Conservation (phyloP, 2,329 filamentous ascomycete species). For the Colletotrichum sublineola region DNA sequence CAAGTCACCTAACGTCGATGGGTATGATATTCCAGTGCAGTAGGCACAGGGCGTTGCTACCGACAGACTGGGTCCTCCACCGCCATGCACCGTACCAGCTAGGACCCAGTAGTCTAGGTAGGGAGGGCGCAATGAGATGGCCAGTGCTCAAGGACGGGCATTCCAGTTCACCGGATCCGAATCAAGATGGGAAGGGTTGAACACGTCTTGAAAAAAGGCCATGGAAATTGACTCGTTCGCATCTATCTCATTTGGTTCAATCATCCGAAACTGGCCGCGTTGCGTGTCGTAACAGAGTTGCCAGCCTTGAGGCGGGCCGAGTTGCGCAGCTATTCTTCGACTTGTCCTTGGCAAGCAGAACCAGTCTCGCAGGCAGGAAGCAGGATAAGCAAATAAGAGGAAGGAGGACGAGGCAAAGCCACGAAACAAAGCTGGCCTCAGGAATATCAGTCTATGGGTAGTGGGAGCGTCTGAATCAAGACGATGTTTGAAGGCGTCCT, state of each 20-base stretch:
- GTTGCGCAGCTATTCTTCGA: background rate
- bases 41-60: conserved; percentile 8
- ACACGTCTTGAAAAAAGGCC: background rate
- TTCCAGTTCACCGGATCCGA: conserved; percentile 42
- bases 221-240: background rate
- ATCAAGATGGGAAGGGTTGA: background rate
- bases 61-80: conserved; percentile 22
- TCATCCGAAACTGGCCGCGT: background rate
- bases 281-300: conserved; percentile 18
- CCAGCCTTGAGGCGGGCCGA: background rate
- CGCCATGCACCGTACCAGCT: conserved; percentile 3
- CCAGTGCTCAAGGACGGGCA: conserved; percentile 27
- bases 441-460: conserved; percentile 7
- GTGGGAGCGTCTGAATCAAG: background rate
- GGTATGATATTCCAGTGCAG: conserved; percentile 5
- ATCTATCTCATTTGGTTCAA: background rate
- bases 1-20: background rate
- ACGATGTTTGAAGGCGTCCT: conserved; percentile 25
- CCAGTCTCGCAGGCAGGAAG: conserved; percentile 9
- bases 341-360: conserved; percentile 29
- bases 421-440: conserved; percentile 30
- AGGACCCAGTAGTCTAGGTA: conserved; percentile 25
- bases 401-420: conserved; percentile 16
- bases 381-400: conserved; percentile 1
- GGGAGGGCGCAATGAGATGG: conserved; percentile 13